A percentile compares a stretch with the other conserved stretches of the same genome.
These are phyloP conservation scores for Yamadazyma conglobata DNA, from an alignment of 1,139 yeast genomes.

Conservation along the genomic window DNA sequence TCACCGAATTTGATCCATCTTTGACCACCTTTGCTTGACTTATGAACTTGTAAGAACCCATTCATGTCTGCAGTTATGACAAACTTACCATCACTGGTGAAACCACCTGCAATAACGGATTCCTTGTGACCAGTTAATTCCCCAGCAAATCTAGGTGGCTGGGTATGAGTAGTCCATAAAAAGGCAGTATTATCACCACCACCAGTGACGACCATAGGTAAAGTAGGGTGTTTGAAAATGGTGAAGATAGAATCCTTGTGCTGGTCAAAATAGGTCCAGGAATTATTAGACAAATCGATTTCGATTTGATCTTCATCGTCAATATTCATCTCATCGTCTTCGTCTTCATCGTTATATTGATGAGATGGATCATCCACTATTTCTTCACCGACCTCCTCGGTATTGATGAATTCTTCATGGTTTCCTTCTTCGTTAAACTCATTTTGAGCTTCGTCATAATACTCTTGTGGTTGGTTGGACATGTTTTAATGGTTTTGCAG, in stretches of 20 bases:
- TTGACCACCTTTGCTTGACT: constrained; percentile 70
- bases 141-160: constrained; percentile 76
- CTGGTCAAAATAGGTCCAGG: constrained; percentile 82
- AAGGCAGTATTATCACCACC: constrained; percentile 92
- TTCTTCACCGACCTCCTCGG: constrained; percentile 61
- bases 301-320: constrained; percentile 33
- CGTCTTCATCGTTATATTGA: constrained; percentile 29
- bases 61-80: constrained; percentile 92
- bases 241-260: constrained; percentile 84
- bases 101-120: constrained; percentile 80
- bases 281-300: constrained; percentile 80
- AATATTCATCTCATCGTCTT: constrained; percentile 26
- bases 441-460: constrained; percentile 13
- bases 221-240: constrained; percentile 71
- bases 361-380: constrained; percentile 37
- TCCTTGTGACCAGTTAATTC: constrained; percentile 79
- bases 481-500: no score
- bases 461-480: constrained; percentile 2
- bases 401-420: constrained; percentile 50
- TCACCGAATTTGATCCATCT: constrained; percentile 72
- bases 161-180: constrained; percentile 87
- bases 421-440: constrained; percentile 12
- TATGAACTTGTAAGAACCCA: constrained; percentile 76
- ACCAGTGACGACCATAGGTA: constrained; percentile 74
- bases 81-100: constrained; percentile 77